Evolutionary conservation across 306 rosid genomes (phyloP), one percentile per base, ranked within the genome.

Genomic region (Leucaena leucocephala): DNA sequence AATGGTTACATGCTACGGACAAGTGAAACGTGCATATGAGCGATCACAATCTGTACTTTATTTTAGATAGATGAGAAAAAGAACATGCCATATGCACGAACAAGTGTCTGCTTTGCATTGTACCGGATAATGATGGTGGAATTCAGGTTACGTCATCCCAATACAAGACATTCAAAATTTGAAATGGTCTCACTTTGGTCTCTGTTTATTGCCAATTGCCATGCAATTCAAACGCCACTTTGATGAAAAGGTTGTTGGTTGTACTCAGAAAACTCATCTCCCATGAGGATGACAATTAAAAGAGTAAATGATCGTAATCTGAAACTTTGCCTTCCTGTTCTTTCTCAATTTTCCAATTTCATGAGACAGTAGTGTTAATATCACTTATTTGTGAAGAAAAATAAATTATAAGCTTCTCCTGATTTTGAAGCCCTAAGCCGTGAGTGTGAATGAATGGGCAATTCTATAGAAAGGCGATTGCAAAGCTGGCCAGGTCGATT

Each of bases 401-500:
- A 15, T 49, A 5, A 49, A 49, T 16, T 49, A 17, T 2, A 52
- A 16, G 22, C 22, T 16, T 49, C 2, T 43, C 9, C 6, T 49
- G 55, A 3, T 14, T 14, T 49, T 15, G n/a, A 15, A 49, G n/a
- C 61, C 48, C 46, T 48, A 71, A 7, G 43, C 17, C 13, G 49
- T 72, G 65, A 72, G 35, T n/a, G 44, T 34, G 62, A 50, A 71
- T 71, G 98, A 95, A 68, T 85, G 67, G 14, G 97, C 96, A 70
- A 93, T 91, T 54, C 35, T 66, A 36, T 86, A 82, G 82, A 95
- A 90, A 68, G 81, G 89, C 1, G 85, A 84, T 84, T 93, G 82
- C 75, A 93, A 80, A 7, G 40, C 54, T 7, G 86, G 85, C 98
- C 98, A 91, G 6, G 67, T 87, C 7, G 95, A 80, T 85, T 96